Conservation (phyloP, 2,329 filamentous ascomycete species). For the Ophiostoma piceae region DNA sequence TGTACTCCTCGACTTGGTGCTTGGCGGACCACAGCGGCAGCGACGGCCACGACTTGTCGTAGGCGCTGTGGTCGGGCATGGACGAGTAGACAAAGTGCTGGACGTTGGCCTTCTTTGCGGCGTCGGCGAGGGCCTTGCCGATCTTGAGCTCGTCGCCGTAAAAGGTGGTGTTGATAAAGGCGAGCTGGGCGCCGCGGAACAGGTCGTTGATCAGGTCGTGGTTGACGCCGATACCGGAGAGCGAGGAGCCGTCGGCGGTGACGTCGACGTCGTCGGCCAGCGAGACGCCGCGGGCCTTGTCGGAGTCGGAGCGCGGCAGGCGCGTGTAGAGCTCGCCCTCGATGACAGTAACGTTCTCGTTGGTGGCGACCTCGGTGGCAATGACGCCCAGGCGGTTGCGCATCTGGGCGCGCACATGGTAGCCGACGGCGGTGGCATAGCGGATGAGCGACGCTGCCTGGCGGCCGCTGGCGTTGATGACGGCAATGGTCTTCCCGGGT, state of each 20-base stretch:
- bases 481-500: slow-evolving; percentile 75
- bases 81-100: slow-evolving; percentile 94
- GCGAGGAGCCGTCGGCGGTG: slow-evolving; percentile 57
- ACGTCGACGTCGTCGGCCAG: slow-evolving; percentile 49
- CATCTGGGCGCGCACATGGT: slow-evolving; percentile 86
- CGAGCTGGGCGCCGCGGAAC: slow-evolving; percentile 78
- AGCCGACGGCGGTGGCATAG: slow-evolving; percentile 88
- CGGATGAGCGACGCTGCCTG: slow-evolving; percentile 94
- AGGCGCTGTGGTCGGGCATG: slow-evolving; percentile 89
- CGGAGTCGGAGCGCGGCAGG: slow-evolving; percentile 47
- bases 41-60: slow-evolving; percentile 70
- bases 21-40: slow-evolving; percentile 90
- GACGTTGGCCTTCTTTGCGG: slow-evolving; percentile 76
- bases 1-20: slow-evolving; percentile 86
- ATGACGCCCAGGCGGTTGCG: slow-evolving; percentile 82
- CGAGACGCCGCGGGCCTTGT: slow-evolving; percentile 33
- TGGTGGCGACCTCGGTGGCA: slow-evolving; percentile 71
- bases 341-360: slow-evolving; percentile 68
- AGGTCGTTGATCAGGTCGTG: slow-evolving; percentile 67
- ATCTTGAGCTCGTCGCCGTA: slow-evolving; percentile 92
- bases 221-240: slow-evolving; percentile 62
- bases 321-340: slow-evolving; percentile 60
- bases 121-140: slow-evolving; percentile 81
- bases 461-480: slow-evolving; percentile 92
- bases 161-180: slow-evolving; percentile 97